Evolutionary conservation across 331 rosid species (phyloP).

Genomic region (Acacia pycnantha): DNA sequence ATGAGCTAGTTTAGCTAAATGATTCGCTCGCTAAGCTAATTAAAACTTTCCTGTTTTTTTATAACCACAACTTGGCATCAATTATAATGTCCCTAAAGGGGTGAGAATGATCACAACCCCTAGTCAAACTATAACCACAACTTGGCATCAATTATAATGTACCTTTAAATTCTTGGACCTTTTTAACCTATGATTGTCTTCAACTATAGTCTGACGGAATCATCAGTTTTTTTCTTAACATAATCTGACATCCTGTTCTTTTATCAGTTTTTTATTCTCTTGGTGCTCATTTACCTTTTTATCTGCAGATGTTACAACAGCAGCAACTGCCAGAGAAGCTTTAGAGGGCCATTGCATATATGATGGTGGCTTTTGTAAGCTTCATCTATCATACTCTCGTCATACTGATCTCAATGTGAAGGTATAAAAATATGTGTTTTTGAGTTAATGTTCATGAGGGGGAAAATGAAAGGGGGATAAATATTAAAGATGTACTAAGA

Average conservation of each 20-base stretch:
- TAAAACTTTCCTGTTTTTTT: too few relatives aligned
- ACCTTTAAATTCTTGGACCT: background rate
- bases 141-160: too few relatives aligned
- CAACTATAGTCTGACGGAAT: background rate
- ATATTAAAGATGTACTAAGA: conserved; percentile 53
- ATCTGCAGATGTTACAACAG: conserved; percentile 50
- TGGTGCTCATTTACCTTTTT: background rate
- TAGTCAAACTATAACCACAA: background rate
- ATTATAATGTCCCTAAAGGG: too few relatives aligned
- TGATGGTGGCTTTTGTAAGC: conserved; percentile 99
- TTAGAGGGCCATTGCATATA: conserved; percentile 95
- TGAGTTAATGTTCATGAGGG: conserved; percentile 69
- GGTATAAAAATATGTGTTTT: conserved; percentile 74
- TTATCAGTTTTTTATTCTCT: background rate
- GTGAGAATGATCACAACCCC: too few relatives aligned
- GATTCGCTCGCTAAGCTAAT: too few relatives aligned
- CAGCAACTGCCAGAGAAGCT: conserved; percentile 85
- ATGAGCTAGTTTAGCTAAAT: too few relatives aligned
- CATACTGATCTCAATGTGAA: conserved; percentile 99
- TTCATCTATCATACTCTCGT: conserved; percentile 99
- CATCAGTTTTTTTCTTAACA: background rate
- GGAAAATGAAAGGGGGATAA: conserved; percentile 34
- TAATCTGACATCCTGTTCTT: background rate
- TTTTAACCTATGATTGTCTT: background rate
- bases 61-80: too few relatives aligned